Evolutionary conservation across 164 flowering plant genomes (phyloP), one percentile per base, ranked within the genome.

Genomic region (Sextonia rubra): DNA sequence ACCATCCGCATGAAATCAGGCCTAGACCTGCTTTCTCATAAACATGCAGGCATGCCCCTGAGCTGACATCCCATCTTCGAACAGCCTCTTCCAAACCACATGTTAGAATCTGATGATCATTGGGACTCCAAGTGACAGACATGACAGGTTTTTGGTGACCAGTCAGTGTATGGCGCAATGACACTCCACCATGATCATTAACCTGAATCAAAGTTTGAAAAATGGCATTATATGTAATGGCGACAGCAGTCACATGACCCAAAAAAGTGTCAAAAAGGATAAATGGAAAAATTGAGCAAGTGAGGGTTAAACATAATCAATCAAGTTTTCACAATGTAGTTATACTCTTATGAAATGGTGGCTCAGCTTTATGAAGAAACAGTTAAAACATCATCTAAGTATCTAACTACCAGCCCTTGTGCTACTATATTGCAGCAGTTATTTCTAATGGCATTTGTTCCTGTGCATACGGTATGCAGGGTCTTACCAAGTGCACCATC

Each of bases 1-100:
- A 85, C 98, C 98, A 94, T 60, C 85, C 94, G 73, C 98, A 94
- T 18, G 97, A 89, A 27, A 89, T 78, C 24, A 84, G 52, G 47
- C 93, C 88, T 24, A 82, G 49, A 60, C 90, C 90, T 64, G 68
- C 56, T 72, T 92, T 94, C 69, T 89, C 93, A 74, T 91, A 92
- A 37, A 85, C 74, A 67, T 76, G 85, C 65, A 90, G 87, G 80
- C 96, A 91, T 75, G 86, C 79, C 65, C 98, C 97, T 58, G 96
- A 79, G 69, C 49, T 25, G 52, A 85, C 88, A 77, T 93, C 93
- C 98, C 97, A 93, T 11, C 89, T 84, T 71, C 92, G 82, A 73
- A 93, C 74, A 55, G 73, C 79, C 78, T 90, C 96, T 73, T 89
- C 97, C 65, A 81, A 76, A 66, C 97, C 98, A 80, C 97, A 93